phyloP scores from a whole-genome alignment of 2,329 filamentous ascomycete genomes.

The Laburnicola sp. region DNA sequence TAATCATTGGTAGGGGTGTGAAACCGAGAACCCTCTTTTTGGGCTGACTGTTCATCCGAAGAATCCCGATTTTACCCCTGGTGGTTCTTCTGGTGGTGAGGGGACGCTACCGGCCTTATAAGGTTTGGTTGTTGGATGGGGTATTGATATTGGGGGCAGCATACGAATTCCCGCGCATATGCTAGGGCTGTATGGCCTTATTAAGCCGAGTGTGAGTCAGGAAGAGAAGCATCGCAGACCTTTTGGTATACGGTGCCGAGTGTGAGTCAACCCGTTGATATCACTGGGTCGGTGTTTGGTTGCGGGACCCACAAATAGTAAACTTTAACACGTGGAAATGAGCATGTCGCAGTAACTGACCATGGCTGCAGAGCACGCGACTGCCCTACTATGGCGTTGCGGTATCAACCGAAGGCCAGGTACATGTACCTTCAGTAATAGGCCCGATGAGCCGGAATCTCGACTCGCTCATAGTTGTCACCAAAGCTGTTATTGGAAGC shows the following conservation, averaged over 20 bases:
- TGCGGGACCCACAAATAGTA: conserved; percentile 15
- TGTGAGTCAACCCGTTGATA: conserved; percentile 8
- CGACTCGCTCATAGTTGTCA: conserved; percentile 54
- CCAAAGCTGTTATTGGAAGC: conserved; percentile 52
- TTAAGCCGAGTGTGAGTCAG: conserved; percentile 49
- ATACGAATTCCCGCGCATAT: conserved; percentile 64
- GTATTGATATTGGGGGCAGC: conserved; percentile 61
- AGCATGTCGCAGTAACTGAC: not conserved
- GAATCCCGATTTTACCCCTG: conserved; percentile 58
- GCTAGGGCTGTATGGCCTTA: conserved; percentile 60
- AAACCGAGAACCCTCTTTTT: conserved; percentile 65
- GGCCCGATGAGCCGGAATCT: conserved; percentile 62
- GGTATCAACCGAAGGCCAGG: conserved; percentile 65
- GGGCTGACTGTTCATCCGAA: conserved; percentile 61
- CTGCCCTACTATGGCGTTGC: conserved; percentile 62
- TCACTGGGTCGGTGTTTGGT: not conserved
- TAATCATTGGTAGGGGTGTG: conserved; percentile 59
- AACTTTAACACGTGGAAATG: conserved; percentile 44
- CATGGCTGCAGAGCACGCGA: conserved; percentile 54
- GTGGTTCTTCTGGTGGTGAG: conserved; percentile 64
- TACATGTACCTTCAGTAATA: conserved; percentile 65
- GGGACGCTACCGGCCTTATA: conserved; percentile 59
- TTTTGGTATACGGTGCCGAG: conserved; percentile 39
- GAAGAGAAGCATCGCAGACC: too few relatives aligned
- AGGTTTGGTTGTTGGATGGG: conserved; percentile 60